Conservation (phyloP, 768 basidiomycete genomes). For the Boletus eberwhitei region DNA sequence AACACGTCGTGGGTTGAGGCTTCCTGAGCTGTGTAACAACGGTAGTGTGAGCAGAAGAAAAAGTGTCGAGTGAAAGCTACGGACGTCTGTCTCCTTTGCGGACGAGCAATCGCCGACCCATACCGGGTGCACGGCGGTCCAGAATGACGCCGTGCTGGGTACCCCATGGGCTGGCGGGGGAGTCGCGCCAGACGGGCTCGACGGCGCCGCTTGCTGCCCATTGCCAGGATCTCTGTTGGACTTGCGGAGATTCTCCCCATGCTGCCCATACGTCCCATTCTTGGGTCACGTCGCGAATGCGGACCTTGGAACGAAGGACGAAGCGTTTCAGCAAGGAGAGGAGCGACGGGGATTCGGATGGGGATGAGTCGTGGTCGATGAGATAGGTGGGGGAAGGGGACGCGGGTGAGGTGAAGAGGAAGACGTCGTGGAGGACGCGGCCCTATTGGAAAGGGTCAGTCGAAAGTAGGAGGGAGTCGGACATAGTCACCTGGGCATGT, state of each 20-base stretch:
- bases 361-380: conserved; percentile 66
- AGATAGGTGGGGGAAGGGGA: conserved; percentile 54
- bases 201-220: conserved; percentile 69
- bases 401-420: conserved; percentile 65
- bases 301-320: conserved; percentile 86
- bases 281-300: conserved; percentile 70
- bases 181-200: conserved; percentile 69
- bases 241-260: conserved; percentile 55
- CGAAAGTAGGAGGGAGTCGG: background rate
- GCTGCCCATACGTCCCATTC: conserved; percentile 80
- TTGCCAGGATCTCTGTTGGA: conserved; percentile 46
- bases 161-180: conserved; percentile 57
- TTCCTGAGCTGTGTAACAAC: conserved; percentile 44
- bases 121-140: conserved; percentile 69
- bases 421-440: conserved; percentile 83
- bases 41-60: conserved; percentile 1
- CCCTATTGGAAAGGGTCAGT: conserved; percentile 49
- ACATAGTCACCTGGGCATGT: conserved; percentile 64
- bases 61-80: conserved; percentile 31
- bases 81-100: conserved; percentile 70
- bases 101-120: conserved; percentile 75
- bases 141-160: conserved; percentile 45
- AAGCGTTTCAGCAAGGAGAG: conserved; percentile 75
- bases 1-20: conserved; percentile 53
- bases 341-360: conserved; percentile 58